Evolutionary conservation across 495 filamentous ascomycete genomes (phyloP).

Genomic region (Penicillium subrubescens): DNA sequence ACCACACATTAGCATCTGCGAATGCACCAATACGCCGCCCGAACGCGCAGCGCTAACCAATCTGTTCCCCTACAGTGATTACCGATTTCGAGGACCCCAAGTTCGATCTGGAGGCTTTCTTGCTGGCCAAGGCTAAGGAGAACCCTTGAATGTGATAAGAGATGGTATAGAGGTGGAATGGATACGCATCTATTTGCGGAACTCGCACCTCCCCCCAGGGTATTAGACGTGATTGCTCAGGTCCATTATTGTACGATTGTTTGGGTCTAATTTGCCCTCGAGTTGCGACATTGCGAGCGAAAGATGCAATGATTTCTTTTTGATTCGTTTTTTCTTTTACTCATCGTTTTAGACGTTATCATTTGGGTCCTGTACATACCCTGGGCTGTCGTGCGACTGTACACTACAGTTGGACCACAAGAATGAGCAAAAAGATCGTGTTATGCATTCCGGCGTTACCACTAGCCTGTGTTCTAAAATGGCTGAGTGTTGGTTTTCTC

Average conservation of each 20-base stretch:
- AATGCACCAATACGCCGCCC: conserved; percentile 2
- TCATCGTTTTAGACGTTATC: conserved; percentile 47
- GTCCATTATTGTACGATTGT: conserved; percentile 55
- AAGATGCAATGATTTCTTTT: conserved; percentile 47
- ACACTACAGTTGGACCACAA: conserved; percentile 50
- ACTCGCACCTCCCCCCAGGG: conserved; percentile 41
- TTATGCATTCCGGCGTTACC: conserved; percentile 40
- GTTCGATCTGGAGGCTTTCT: conserved; percentile 87
- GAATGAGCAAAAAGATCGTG: conserved; percentile 48
- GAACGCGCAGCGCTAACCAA: conserved; percentile 25
- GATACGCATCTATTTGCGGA: conserved; percentile 38
- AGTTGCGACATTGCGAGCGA: conserved; percentile 52
- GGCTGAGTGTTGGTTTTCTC: conserved; percentile 5
- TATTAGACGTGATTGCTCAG: conserved; percentile 42
- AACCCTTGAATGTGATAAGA: conserved; percentile 43
- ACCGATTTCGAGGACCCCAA: conserved; percentile 79
- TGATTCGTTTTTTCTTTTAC: conserved; percentile 34
- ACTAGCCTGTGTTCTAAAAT: conserved; percentile 7
- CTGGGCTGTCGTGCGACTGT: conserved; percentile 50
- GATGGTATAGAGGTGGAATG: conserved; percentile 36
- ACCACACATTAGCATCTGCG: background rate
- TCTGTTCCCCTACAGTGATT: conserved; percentile 59
- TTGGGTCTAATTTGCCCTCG: conserved; percentile 48
- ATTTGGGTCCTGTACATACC: conserved; percentile 54
- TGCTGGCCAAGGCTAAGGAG: conserved; percentile 65